Evolutionary conservation across 257 asterid species (phyloP).

Genomic region (Solanum rostratum): DNA sequence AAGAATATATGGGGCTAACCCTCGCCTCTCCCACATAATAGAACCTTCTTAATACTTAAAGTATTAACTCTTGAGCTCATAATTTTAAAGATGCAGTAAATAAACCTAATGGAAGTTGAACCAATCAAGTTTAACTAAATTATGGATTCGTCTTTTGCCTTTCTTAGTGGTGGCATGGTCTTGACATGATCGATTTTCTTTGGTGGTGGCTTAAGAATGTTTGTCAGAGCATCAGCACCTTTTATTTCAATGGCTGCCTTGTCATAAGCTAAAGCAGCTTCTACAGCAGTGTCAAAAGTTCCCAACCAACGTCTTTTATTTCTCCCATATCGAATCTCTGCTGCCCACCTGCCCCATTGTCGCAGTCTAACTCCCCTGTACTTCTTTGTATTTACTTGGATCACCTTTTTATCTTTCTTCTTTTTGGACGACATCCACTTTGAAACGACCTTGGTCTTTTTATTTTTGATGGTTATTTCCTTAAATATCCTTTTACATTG

Average conservation of each 20-base stretch:
- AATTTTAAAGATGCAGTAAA: too few species aligned
- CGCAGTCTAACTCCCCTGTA: background rate
- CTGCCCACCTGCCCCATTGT: background rate
- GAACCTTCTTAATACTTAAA: too few species aligned
- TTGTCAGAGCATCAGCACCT: too few species aligned
- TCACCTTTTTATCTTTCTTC: background rate
- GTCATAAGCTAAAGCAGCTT: background rate
- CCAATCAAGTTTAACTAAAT: too few species aligned
- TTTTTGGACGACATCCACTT: background rate
- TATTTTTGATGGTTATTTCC: background rate
- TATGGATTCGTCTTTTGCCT: too few species aligned
- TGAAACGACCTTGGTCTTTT: background rate
- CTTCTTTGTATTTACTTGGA: background rate
- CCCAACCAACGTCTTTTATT: background rate
- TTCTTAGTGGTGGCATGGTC: too few species aligned
- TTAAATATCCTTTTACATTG: background rate
- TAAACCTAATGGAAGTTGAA: too few species aligned
- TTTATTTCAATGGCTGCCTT: background rate
- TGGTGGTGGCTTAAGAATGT: too few species aligned
- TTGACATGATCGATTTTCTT: too few species aligned
- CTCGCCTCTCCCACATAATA: too few species aligned
- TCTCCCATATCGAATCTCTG: background rate
- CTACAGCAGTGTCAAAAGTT: background rate
- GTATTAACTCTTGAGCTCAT: too few species aligned
- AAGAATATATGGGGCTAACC: too few species aligned